Base-by-base conservation (phyloP, 139 green algal genomes). In the Coccomyxa sp. region DNA sequence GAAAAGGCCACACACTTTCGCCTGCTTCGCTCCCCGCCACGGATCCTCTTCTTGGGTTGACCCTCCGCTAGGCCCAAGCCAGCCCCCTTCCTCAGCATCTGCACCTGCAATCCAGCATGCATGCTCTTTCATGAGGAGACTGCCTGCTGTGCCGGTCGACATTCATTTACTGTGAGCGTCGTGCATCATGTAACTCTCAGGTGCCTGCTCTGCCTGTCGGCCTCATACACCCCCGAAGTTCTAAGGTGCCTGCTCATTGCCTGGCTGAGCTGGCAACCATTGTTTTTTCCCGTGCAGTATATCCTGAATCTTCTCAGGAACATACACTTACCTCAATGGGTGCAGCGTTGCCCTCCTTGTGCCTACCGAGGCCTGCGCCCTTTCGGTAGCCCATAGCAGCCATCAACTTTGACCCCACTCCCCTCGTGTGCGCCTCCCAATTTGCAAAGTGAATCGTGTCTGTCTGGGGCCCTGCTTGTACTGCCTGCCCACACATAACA, bases 371-470 rank as follows among this genome's bases (percentile, higher is more conserved):
- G 11, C 74, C 27, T 31, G 21, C 23, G 74, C 74, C 74, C 25
- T 78, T 31, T 38, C 27, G 14, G 9, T 57, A 78, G 25, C 74
- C 74, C 74, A 78, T 78, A 10, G 74, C 74, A 45, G 74, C 74
- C 74, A 78, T 78, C 23, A 78, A 27, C 28, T 78, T 78, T 28
- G 74, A 78, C 14, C n/a, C 74, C 74, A 78, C 28, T 1, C 74
- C 74, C 74, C 74, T 78, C 1, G 74, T 78, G 74, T 78, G 74
- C 74, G 14, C 74, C 74, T 78, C 74, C 74, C 74, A 78, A 27
- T 1, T 21, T 21, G 74, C 27, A 38, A 78, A 78, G 4, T 21
- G 27, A 16, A 27, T 27, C 9, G 74, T 78, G 23, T 78, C 74
- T 78, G 74, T 57, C 74, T 78, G 74, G 1, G 28, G 27, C n/a